Percentiles rank a stretch among this genome's conserved stretches.
Conservation (phyloP, 1,139 yeast species). For the Lodderomyces jiufengensis region DNA sequence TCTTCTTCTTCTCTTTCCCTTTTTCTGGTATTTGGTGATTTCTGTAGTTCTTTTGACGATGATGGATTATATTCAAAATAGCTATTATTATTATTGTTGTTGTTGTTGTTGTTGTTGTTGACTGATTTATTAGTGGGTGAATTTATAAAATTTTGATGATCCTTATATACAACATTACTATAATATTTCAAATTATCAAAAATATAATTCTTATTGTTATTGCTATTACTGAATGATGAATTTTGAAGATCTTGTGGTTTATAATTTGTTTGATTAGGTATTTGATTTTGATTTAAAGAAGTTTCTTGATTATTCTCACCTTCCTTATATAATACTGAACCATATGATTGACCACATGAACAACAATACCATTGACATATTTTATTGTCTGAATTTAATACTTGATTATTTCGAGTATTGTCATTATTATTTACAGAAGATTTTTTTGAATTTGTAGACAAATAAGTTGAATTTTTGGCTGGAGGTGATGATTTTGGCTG, state of each 20-base stretch:
- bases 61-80: conserved; percentile 8
- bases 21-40: background rate
- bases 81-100: no score
- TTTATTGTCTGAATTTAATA: conserved; percentile 23
- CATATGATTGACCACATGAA: conserved; percentile 50
- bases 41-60: background rate
- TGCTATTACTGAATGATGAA: no score
- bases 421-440: no score
- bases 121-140: no score
- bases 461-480: background rate
- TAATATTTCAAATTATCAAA: conserved; percentile 24
- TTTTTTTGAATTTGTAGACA: no score
- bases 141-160: conserved; percentile 12
- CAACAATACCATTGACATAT: conserved; percentile 55
- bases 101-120: no score
- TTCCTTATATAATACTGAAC: conserved; percentile 34
- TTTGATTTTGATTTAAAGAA: background rate
- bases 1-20: background rate
- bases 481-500: conserved; percentile 1
- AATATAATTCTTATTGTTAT: conserved; percentile 7
- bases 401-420: background rate
- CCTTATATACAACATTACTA: conserved; percentile 26
- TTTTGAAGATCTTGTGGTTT: no score
- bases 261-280: conserved; percentile 4
- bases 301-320: conserved; percentile 6